These are phyloP conservation scores for Claviceps cyperi DNA, from an alignment of 2,329 filamentous ascomycete species.

Conservation along the genomic window DNA sequence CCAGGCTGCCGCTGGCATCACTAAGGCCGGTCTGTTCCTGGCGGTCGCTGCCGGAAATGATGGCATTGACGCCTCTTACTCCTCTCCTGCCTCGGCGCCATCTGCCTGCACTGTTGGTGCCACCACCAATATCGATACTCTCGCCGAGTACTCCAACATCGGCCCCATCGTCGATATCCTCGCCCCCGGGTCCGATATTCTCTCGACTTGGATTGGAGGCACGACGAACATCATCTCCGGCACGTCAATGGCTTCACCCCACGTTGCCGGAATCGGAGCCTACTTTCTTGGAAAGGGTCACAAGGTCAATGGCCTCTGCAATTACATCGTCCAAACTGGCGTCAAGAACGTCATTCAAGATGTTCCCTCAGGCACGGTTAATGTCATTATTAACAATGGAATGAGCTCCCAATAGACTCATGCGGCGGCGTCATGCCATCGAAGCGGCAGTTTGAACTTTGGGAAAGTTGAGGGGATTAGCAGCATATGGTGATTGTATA, in stretches of 20 bases:
- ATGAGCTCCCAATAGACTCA: no score
- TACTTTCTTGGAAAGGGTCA: constrained; percentile 29
- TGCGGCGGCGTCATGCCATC: no score
- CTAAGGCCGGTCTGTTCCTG: constrained; percentile 31
- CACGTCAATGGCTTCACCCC: constrained; percentile 27
- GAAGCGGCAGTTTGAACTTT: no score
- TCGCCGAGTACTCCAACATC: constrained; percentile 35
- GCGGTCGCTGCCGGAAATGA: constrained; percentile 42
- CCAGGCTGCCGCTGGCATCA: constrained; percentile 28
- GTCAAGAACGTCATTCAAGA: constrained; percentile 25
- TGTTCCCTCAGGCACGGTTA: constrained; percentile 29
- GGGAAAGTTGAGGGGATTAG: no score
- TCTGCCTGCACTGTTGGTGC: constrained; percentile 36
- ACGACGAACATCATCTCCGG: constrained; percentile 26
- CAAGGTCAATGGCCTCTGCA: constrained; percentile 31
- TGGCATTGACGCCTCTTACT: constrained; percentile 25
- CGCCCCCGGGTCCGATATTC: constrained; percentile 30
- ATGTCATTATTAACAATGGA: constrained; percentile 40
- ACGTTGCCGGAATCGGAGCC: constrained; percentile 25
- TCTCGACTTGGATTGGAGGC: constrained; percentile 29
- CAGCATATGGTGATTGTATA: no score
- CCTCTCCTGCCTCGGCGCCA: constrained; percentile 29
- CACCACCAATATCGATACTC: constrained; percentile 20
- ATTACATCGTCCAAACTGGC: constrained; percentile 28
- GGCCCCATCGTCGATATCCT: constrained; percentile 32